These are phyloP conservation scores for Neospermospora avenae DNA, from an alignment of 2,329 filamentous ascomycete species.

Conservation along the genomic window DNA sequence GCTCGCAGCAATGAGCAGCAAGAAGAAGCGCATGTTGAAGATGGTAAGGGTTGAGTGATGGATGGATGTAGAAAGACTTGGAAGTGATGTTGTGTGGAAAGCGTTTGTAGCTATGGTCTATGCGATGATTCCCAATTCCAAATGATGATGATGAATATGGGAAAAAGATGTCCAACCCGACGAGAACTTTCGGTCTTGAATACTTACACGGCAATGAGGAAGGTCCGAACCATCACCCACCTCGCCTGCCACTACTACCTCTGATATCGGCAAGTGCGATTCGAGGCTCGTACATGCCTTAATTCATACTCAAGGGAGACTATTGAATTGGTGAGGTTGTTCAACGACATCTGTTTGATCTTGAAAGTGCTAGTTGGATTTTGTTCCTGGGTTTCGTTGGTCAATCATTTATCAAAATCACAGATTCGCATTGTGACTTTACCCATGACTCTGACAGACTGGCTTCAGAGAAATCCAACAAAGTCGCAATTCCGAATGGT, in stretches of 20 bases:
- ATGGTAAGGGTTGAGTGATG: neutral
- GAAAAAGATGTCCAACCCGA: neutral
- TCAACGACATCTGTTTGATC: too few species aligned
- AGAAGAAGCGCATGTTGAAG: neutral
- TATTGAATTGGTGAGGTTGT: too few species aligned
- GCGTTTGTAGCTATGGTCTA: neutral
- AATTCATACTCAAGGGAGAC: too few species aligned
- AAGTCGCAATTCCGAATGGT: too few species aligned
- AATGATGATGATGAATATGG: neutral
- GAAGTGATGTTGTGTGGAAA: neutral
- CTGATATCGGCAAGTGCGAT: neutral
- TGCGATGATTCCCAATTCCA: neutral
- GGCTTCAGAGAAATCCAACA: too few species aligned
- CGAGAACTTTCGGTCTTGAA: neutral
- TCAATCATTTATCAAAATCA: too few species aligned
- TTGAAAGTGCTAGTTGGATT: too few species aligned
- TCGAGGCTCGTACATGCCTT: too few species aligned
- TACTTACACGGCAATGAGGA: neutral
- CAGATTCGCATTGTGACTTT: too few species aligned
- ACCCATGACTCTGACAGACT: too few species aligned
- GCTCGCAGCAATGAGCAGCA: neutral
- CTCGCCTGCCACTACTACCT: neutral
- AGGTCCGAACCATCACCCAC: neutral
- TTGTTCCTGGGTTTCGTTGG: too few species aligned
- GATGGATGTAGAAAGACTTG: neutral